Base-by-base conservation (phyloP, 2,329 filamentous ascomycete species). In the Pyrenochaeta sp. region DNA sequence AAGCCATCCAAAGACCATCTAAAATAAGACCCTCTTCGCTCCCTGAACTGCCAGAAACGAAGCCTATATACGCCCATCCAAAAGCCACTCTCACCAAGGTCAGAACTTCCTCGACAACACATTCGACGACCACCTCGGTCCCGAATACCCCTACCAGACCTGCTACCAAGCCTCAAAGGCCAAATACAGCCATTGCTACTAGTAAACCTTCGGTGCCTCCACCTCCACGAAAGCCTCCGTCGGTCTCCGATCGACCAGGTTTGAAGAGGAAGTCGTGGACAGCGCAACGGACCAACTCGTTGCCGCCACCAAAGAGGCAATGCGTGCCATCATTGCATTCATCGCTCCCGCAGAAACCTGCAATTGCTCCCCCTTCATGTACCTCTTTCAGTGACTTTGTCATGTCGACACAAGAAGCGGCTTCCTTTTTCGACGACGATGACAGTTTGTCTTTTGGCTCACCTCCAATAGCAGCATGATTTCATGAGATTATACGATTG, bases 351-450 rank as follows among this genome's bases (percentile, higher is more conserved):
- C 25, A 40, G 13, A 42, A 36, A 24, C 34, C 24, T 44, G 19
- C 13, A 55, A 50, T 37, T 34, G n/a, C 34, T 10, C 19, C n/a
- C 42, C 3, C 12, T 15, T 12, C 2, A 45, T 5, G 15, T 10
- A 10, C 24, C 28, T 40, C 48, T 3, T 63, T 66, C 25, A 58
- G 54, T 30, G 64, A 72, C 3, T 71, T 70, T 45, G 45, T 61
- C 3, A 53, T 73, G 28, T 72, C 72, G 24, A 72, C 69, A 9
- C 71, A 74, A 47, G 70, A 74, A 8, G 66, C 50, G 10, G 61
- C 59, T 27, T 66, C 57, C 7, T 70, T 73, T 43, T 72, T 74
- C 46, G 67, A 70, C 12, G 71, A 74, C 27, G 67, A 70, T 19
- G 61, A 64, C 25, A 60, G 59, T 0, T 27, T 66, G 32, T 52